A percentile compares a stretch with the other conserved stretches of the same genome.
Conservation (phyloP, 176 grass and related monocot species). For the Musa schizocarpa region DNA sequence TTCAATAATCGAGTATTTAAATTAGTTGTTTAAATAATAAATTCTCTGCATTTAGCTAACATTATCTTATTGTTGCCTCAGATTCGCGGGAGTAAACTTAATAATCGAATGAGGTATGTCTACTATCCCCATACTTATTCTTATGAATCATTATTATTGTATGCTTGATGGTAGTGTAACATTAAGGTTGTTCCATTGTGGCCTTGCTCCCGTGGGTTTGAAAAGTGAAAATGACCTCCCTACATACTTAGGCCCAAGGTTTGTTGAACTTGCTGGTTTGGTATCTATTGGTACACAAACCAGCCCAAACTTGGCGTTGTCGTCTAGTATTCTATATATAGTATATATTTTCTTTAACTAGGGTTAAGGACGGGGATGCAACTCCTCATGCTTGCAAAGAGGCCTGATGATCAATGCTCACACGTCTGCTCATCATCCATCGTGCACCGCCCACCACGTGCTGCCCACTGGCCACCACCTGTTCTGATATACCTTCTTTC, state of each 20-base stretch:
- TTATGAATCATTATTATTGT: background rate
- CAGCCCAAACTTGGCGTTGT: too few relatives aligned
- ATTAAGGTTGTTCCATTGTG: background rate
- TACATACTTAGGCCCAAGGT: background rate
- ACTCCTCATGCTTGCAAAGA: too few relatives aligned
- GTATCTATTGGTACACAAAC: too few relatives aligned
- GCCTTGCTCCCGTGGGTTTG: background rate
- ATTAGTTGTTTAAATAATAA: background rate
- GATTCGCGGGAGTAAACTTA: slow-evolving; percentile 66
- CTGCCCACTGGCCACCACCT: too few relatives aligned
- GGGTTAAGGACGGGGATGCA: too few relatives aligned
- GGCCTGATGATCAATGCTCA: too few relatives aligned
- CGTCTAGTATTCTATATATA: too few relatives aligned
- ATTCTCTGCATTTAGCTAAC: background rate
- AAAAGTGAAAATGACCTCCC: background rate
- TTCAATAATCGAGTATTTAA: background rate
- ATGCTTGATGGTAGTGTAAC: background rate
- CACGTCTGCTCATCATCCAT: too few relatives aligned
- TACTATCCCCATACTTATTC: background rate
- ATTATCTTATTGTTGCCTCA: slow-evolving; percentile 14
- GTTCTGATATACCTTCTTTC: too few relatives aligned
- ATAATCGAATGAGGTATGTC: slow-evolving; percentile 50
- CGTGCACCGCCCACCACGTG: too few relatives aligned
- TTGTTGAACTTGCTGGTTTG: background rate
- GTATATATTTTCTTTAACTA: too few relatives aligned